A percentile compares a stretch with the other conserved stretches of the same genome.
These are phyloP conservation scores for Scheffersomyces titani DNA, from an alignment of 1,139 yeast genomes.

Conservation along the genomic window DNA sequence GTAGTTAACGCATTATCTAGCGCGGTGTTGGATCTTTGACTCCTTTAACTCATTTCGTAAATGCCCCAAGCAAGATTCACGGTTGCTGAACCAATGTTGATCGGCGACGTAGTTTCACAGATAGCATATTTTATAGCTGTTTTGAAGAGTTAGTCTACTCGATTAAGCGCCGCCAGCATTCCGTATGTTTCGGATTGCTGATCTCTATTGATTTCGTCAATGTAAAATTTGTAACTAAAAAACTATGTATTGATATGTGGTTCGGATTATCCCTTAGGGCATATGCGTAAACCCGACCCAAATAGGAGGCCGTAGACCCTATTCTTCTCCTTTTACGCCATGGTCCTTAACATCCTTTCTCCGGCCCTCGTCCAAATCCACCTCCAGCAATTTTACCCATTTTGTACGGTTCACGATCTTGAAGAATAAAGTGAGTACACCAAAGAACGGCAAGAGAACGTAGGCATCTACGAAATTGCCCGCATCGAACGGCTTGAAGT, in stretches of 20 bases:
- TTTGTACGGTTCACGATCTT: slow-evolving; percentile 45
- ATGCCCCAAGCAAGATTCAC: neutral
- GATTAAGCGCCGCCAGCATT: neutral
- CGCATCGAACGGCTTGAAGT: slow-evolving; percentile 60
- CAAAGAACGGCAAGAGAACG: slow-evolving; percentile 60
- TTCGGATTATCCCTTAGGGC: neutral
- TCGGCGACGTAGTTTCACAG: neutral
- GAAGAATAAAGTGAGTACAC: slow-evolving; percentile 41
- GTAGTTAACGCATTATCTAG: neutral
- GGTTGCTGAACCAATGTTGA: neutral
- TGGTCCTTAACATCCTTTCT: slow-evolving; percentile 24
- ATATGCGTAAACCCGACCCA: neutral
- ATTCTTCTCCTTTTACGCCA: neutral
- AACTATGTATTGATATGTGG: neutral
- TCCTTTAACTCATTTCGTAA: neutral
- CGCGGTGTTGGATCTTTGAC: neutral
- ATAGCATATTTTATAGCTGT: neutral
- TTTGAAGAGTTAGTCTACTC: neutral
- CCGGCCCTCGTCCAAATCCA: slow-evolving; percentile 49
- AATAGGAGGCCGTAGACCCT: neutral
- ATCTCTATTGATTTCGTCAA: neutral
- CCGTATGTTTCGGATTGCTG: neutral
- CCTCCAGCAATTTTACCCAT: slow-evolving; percentile 40
- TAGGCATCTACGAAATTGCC: slow-evolving; percentile 67
- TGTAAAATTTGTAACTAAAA: neutral